Base-by-base conservation (phyloP, 257 asterid species). In the Euphrasia confusa region DNA sequence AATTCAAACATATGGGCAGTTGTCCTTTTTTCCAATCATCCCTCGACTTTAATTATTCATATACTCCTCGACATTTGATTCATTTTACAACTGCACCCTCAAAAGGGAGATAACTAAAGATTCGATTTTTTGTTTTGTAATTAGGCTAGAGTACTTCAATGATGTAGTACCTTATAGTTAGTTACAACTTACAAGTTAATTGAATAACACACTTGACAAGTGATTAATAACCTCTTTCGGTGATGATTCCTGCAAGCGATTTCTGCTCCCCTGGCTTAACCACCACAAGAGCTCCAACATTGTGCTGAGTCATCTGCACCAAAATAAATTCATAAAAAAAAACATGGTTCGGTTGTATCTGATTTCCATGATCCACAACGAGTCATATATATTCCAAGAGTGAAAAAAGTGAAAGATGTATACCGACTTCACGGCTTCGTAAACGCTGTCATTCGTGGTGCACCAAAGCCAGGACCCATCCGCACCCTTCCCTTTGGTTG, bases 401-500 rank as follows among this genome's bases (percentile, higher is more conserved):
- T 42, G 13, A 35, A 7, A 35, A 35, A 35, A 1, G 10, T 37
- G 42, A 37, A 37, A 72, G 61, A 74, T 54, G 62, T 83, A 17
- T 72, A 93, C 99, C 74, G 99, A 93, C 63, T 93, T 83, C 72
- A 93, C 99, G 9, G 99, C 99, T 66, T 93, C 99, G 55, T 89
- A 93, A 35, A 93, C 99, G n/a, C 79, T 58, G 72, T 89, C 97
- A 40, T 89, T 89, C 0, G 96, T 93, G 4, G 99, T 86, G 90
- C 99, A 92, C 97, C 97, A 92, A 17, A 92, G 97, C 99, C 99
- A 92, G 40, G 99, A 92, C 26, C 99, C 99, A 63, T 92, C 99
- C 0, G 91, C 97, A 5, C 79, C 63, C 81, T 86, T 89, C 65
- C 99, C 99, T 69, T 92, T 92, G 42, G 75, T 65, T 30, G 80